Conservation (phyloP, 805 yeast genomes). For the Yamadazyma akitaensis region DNA sequence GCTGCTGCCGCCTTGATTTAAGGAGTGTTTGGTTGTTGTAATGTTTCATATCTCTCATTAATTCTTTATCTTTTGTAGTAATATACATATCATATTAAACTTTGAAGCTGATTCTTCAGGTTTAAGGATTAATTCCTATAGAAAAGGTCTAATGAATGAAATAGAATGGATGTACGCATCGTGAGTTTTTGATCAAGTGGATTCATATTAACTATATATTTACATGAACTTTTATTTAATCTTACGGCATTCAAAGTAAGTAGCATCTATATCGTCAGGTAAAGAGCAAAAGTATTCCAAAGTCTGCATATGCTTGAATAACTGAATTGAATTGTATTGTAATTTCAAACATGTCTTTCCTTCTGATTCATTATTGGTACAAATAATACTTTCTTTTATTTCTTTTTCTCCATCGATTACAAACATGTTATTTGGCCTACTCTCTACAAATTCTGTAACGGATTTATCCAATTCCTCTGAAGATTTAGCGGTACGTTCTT, state of each 20-base stretch:
- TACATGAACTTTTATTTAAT: constrained; percentile 12
- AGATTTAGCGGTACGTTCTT: constrained; percentile 4
- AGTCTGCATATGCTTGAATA: constrained; percentile 49
- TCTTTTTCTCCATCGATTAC: constrained; percentile 43
- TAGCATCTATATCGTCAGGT: constrained; percentile 46
- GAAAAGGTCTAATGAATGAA: neutral
- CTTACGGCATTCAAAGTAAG: constrained; percentile 51
- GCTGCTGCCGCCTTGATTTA: constrained; percentile 7
- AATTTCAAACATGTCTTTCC: constrained; percentile 49
- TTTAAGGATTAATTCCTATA: too few species aligned
- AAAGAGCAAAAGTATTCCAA: constrained; percentile 49
- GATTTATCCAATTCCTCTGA: constrained; percentile 16
- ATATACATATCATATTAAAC: constrained; percentile 3
- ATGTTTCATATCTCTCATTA: constrained; percentile 14
- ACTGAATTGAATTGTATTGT: constrained; percentile 33
- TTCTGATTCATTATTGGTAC: constrained; percentile 41
- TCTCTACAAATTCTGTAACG: constrained; percentile 29
- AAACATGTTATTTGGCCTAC: constrained; percentile 31
- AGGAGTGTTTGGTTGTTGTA: neutral
- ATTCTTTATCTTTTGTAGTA: constrained; percentile 1
- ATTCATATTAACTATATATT: neutral
- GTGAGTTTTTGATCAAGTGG: neutral
- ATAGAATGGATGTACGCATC: neutral
- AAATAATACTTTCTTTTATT: constrained; percentile 39
- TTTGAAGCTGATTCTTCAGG: neutral